Evolutionary conservation across 2,329 filamentous ascomycete species (phyloP), one percentile per base, ranked within the genome.

Genomic region (Aspergillus latus): DNA sequence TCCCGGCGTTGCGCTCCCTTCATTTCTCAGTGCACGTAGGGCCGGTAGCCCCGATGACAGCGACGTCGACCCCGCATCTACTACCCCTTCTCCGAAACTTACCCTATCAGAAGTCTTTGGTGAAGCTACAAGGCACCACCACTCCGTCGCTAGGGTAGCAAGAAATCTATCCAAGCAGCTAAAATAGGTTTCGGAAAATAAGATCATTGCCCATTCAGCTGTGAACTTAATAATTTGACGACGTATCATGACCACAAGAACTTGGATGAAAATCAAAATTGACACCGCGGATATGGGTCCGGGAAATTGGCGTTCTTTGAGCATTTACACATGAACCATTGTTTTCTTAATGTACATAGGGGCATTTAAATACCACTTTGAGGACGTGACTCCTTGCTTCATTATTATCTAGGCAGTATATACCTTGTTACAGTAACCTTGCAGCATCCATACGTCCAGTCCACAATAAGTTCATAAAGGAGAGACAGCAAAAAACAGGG

Each of bases 51-150:
- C 30, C 40, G 37, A 16, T 13, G 34, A 11, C 34, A 37, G 9
- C 9, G 28, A 21, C 9, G 36, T 28, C 3, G 47, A 45, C 5
- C 3, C 30, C 21, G 5, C 16, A 21, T 13, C 29, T 10, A 2
- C 29, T 2, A 21, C 21, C 21, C 28, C 9, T n/a, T 36, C 37
- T 47, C 32, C 51, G 4, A 39, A 55, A 15, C 21, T 26, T 15
- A 40, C 55, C n/a, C n/a, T 62, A 9, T 48, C 45, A 45, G 59
- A 62, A 16, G 55, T 62, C 11, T 60, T 71, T 32, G 63, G 62
- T 13, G 60, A 65, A 26, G 68, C 66, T 9, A 61, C 66, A 16
- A 61, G 57, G 21, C 63, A 66, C 37, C 69, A 72, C 57, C 67
- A 60, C 30, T 64, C 66, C 28, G 65, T 72, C 7, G 62, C 64